Conservation (phyloP, 768 basidiomycete species). For the Candolleomyces efflorescens region DNA sequence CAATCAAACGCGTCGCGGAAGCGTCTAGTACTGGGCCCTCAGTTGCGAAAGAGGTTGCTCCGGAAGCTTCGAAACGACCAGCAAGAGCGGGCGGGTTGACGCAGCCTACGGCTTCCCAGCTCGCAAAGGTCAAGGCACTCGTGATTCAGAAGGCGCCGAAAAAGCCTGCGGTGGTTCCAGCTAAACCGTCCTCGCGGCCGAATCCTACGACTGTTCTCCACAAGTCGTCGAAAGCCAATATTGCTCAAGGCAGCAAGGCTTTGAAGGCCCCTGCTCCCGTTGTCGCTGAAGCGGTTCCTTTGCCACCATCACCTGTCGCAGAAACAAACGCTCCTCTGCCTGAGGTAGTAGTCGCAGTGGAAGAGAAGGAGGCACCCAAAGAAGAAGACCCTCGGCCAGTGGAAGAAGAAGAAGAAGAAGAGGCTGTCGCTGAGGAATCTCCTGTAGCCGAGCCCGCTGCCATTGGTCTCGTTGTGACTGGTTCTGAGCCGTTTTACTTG, state of each 20-base stretch:
- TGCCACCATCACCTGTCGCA: conserved; percentile 32
- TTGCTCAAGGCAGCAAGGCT: not conserved
- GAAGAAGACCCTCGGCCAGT: not conserved
- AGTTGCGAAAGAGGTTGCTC: not conserved
- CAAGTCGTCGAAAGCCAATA: conserved; percentile 14
- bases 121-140: conserved; percentile 4
- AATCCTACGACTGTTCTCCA: not conserved
- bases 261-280: not conserved
- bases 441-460: not conserved
- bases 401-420: not conserved
- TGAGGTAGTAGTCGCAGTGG: not conserved
- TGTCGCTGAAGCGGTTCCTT: conserved; percentile 27
- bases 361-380: not conserved
- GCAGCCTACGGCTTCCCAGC: not conserved
- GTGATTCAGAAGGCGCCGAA: conserved; percentile 5
- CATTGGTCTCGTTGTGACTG: not conserved
- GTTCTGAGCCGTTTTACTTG: not conserved
- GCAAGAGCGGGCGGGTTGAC: not conserved
- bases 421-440: not conserved
- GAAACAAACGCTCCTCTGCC: not conserved
- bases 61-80: conserved; percentile 4
- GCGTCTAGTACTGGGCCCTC: too few relatives aligned
- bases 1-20: too few relatives aligned
- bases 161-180: conserved; percentile 1
- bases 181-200: conserved; percentile 11